Percentiles rank a stretch among this genome's conserved stretches.
These are phyloP conservation scores for Malania oleifera DNA, from an alignment of 164 flowering plant genomes.

Conservation along the genomic window DNA sequence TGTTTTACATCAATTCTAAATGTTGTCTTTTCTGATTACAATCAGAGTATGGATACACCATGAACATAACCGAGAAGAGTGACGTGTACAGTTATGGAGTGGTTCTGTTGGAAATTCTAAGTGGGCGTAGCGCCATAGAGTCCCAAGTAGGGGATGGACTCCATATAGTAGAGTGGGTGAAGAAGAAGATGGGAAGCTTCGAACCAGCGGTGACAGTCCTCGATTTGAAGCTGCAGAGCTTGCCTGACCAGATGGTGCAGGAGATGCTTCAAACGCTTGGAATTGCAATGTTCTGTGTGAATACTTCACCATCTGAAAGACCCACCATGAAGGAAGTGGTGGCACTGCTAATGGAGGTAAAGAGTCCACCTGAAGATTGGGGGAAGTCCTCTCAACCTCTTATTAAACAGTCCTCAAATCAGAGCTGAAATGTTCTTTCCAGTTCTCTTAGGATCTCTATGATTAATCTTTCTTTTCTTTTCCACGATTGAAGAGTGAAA, in stretches of 20 bases:
- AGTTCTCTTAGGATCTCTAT: slow-evolving; percentile 14
- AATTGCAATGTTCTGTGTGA: slow-evolving; percentile 92
- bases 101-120: slow-evolving; percentile 77
- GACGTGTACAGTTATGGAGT: slow-evolving; percentile 98
- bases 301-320: slow-evolving; percentile 74
- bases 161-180: slow-evolving; percentile 98
- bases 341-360: slow-evolving; percentile 84
- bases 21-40: slow-evolving; percentile 20
- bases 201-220: slow-evolving; percentile 73
- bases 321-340: slow-evolving; percentile 99
- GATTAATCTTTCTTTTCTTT: slow-evolving; percentile 16
- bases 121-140: slow-evolving; percentile 79
- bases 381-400: slow-evolving; percentile 91
- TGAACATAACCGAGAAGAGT: slow-evolving; percentile 97
- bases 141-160: slow-evolving; percentile 62
- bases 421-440: slow-evolving; percentile 29
- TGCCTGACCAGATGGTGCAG: slow-evolving; percentile 81
- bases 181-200: slow-evolving; percentile 84
- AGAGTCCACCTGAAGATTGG: slow-evolving; percentile 81
- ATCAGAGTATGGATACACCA: slow-evolving; percentile 97
- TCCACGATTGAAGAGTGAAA: slow-evolving; percentile 11
- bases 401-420: slow-evolving; percentile 67
- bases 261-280: slow-evolving; percentile 97
- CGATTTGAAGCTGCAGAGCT: slow-evolving; percentile 66
- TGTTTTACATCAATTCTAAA: not conserved